These are phyloP conservation scores for Cyclotella cryptica DNA, from an alignment of 108 stramenopile genomes.

Conservation along the genomic window DNA sequence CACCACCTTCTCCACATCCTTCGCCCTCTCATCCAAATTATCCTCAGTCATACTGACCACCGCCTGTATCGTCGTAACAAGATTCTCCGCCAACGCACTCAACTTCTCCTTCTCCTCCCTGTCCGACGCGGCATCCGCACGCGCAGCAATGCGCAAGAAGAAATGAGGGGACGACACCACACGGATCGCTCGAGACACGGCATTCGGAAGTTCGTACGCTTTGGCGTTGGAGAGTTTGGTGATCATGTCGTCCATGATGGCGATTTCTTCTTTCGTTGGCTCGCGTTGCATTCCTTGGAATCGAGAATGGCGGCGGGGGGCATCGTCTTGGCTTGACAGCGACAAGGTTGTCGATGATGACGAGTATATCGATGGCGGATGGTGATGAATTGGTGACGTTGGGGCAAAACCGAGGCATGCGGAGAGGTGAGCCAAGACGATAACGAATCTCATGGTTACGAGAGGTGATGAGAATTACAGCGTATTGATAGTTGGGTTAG, in stretches of 20 bases:
- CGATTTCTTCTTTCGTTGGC: conserved; percentile 67
- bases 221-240: conserved; percentile 78
- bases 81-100: conserved; percentile 71
- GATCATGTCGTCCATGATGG: conserved; percentile 92
- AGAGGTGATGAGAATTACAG: no score
- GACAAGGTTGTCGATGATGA: conserved; percentile 6
- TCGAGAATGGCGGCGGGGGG: conserved; percentile 47
- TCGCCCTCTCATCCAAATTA: conserved; percentile 79
- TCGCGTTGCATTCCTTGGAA: conserved; percentile 82
- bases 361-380: neutral
- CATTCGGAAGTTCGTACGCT: conserved; percentile 87
- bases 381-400: neutral
- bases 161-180: conserved; percentile 85
- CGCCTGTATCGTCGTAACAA: conserved; percentile 77
- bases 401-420: conserved; percentile 42
- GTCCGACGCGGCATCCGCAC: conserved; percentile 56
- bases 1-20: conserved; percentile 79
- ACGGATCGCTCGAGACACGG: conserved; percentile 83
- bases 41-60: conserved; percentile 82
- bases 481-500: no score
- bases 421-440: conserved; percentile 34
- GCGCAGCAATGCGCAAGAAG: conserved; percentile 87
- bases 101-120: conserved; percentile 69
- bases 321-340: conserved; percentile 37
- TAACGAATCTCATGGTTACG: conserved; percentile 28